phyloP scores from a whole-genome alignment of 768 basidiomycete genomes.

The Floccularia luteovirens region DNA sequence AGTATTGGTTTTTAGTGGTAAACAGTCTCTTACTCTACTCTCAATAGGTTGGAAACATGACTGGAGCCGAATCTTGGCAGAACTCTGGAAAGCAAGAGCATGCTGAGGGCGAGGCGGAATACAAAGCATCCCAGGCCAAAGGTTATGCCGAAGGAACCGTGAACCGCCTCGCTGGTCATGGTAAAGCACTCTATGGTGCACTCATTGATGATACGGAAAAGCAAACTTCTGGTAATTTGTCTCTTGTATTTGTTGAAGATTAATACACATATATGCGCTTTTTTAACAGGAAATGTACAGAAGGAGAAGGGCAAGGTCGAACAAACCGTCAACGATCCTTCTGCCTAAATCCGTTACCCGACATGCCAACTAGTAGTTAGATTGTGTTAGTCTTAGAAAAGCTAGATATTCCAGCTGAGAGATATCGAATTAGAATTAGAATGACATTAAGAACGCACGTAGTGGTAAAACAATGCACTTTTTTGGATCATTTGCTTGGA shows the following conservation, averaged over 20 bases:
- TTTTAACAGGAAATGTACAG: neutral
- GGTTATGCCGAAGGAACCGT: slow-evolving; percentile 37
- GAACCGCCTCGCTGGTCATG: slow-evolving; percentile 35
- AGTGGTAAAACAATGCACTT: too few species aligned
- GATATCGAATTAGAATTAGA: too few species aligned
- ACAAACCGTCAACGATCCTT: slow-evolving; percentile 1
- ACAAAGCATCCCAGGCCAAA: slow-evolving; percentile 35
- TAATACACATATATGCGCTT: neutral
- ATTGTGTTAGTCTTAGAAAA: too few species aligned
- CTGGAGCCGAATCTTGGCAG: slow-evolving; percentile 34
- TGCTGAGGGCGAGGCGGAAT: slow-evolving; percentile 34
- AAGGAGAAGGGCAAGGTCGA: neutral
- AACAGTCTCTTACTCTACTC: too few species aligned
- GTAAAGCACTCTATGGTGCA: slow-evolving; percentile 36
- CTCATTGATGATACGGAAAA: slow-evolving; percentile 38
- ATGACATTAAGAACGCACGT: too few species aligned
- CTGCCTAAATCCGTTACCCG: too few species aligned
- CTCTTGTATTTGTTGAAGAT: neutral
- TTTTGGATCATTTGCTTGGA: too few species aligned
- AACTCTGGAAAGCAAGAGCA: slow-evolving; percentile 41
- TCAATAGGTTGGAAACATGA: slow-evolving; percentile 39
- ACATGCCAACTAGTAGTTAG: too few species aligned
- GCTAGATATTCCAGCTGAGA: too few species aligned
- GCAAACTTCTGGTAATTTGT: slow-evolving; percentile 28
- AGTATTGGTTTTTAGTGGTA: too few species aligned